Evolutionary conservation across 1,284 basidiomycete species (phyloP).

Genomic region (Leccinum huronense): DNA sequence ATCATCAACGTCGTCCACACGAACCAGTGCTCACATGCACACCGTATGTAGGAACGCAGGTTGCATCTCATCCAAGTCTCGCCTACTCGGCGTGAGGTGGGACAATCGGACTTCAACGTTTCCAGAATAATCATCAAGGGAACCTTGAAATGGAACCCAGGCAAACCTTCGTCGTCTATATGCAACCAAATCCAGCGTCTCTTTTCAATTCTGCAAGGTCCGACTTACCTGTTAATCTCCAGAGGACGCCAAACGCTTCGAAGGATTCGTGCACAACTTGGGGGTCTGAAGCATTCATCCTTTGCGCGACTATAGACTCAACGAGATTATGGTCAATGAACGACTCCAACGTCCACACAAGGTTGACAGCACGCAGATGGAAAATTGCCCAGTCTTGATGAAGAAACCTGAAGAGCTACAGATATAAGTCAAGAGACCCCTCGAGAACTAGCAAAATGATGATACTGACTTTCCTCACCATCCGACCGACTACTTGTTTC

Average conservation of each 20-base stretch:
- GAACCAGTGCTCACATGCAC: conserved; percentile 21
- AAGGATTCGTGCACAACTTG: conserved; percentile 60
- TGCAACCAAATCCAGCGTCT: conserved; percentile 7
- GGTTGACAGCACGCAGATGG: conserved; percentile 78
- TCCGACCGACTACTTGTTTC: conserved; percentile 51
- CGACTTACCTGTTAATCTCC: conserved; percentile 79
- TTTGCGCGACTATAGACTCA: conserved; percentile 73
- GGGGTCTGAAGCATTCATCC: conserved; percentile 56
- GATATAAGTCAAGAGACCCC: conserved; percentile 9
- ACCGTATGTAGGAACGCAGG: conserved; percentile 89
- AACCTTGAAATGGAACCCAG: conserved; percentile 78
- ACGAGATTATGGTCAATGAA: conserved; percentile 62
- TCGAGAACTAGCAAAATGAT: not conserved
- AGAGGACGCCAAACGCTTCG: conserved; percentile 89
- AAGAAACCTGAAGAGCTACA: conserved; percentile 75
- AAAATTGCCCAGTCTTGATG: conserved; percentile 65
- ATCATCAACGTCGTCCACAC: conserved; percentile 7
- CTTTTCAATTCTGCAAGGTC: conserved; percentile 2
- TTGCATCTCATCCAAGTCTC: conserved; percentile 97
- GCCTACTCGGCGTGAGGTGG: conserved; percentile 69
- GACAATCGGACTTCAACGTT: conserved; percentile 73
- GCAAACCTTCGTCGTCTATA: conserved; percentile 80
- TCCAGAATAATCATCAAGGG: conserved; percentile 90
- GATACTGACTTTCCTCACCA: conserved; percentile 50
- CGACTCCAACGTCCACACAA: conserved; percentile 85